Evolutionary conservation across 371 early-diverging fungal genomes (phyloP).

Genomic region (Apophysomyces ossiformis): DNA sequence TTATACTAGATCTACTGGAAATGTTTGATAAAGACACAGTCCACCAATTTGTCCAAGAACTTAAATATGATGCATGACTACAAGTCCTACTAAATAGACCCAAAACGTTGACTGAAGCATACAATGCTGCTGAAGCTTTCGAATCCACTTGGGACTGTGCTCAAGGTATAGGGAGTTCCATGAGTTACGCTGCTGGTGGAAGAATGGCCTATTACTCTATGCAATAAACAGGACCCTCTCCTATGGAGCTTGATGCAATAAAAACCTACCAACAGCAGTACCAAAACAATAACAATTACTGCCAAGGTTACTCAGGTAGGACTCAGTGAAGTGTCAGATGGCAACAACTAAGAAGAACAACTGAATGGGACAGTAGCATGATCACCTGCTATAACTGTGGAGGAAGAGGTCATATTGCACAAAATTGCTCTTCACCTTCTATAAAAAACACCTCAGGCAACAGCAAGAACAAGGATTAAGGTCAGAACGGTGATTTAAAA

Average conservation of each 20-base stretch:
- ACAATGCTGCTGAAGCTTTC: conserved; percentile 6
- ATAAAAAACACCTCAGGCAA: no score
- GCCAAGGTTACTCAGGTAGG: no score
- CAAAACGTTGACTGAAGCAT: conserved; percentile 7
- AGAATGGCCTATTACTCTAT: not conserved
- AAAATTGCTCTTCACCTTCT: no score
- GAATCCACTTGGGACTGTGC: not conserved
- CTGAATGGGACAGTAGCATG: no score
- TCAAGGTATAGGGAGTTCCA: not conserved
- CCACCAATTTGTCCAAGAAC: conserved; percentile 17
- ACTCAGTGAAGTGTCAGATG: no score
- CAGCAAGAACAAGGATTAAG: no score
- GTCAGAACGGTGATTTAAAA: no score
- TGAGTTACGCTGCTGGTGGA: not conserved
- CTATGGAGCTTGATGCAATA: not conserved
- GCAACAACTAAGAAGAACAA: no score
- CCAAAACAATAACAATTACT: no score
- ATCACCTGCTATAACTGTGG: no score
- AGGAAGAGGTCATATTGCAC: no score
- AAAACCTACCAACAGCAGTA: no score
- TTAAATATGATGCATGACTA: conserved; percentile 14
- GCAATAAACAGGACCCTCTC: not conserved
- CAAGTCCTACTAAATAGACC: conserved; percentile 11
- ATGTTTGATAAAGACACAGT: conserved; percentile 20
- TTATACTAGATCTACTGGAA: conserved; percentile 21